Base-by-base conservation (phyloP, 2,329 filamentous ascomycete species). In the Ascochyta rabiei region DNA sequence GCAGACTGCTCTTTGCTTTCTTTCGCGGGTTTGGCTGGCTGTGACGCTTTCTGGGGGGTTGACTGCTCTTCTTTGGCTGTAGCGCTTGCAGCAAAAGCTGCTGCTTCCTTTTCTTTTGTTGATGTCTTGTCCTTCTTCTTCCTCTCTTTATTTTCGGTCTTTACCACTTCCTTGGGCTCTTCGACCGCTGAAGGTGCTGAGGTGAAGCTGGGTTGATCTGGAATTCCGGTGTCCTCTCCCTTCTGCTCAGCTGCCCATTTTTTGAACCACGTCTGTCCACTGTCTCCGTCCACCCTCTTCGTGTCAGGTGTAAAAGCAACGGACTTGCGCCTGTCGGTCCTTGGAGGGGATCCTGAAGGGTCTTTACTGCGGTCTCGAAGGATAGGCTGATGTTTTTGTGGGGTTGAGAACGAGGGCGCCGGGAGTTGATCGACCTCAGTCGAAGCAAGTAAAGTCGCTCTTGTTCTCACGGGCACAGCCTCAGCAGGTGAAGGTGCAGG, bases 271-370 rank as follows among this genome's bases (percentile, higher is more conserved):
- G 79, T 75, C 53, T 81, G 79, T 43, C 79, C 79, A 50, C 79
- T 84, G 56, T 81, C 79, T 18, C 82, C 84, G 69, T 88, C 84
- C 40, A 80, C 73, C 6, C 72, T 75, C 67, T 89, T 88, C 3
- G 85, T 86, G 45, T 87, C 86, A 7, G 83, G 78, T 1, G 86
- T 83, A 68, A 89, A 89, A 1, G 84, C 82, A 8, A 89, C 86
- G 4, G 83, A 85, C 69, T 88, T 88, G 58, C 76, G 77, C 34
- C 68, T 68, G 33, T 68, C 67, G 12, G 62, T 59, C 23, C 52
- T 53, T 26, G 70, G 59, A 9, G 71, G 69, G 44, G 70, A 69
- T 24, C 57, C 64, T 19, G 63, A 63, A 21, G 47, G 44, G 15
- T 63, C 61, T 38, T 66, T 67, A 34, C 41, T 59, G 34, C 40